These are phyloP conservation scores for Candida methanosorbosa DNA, from an alignment of 805 yeast genomes.

Conservation along the genomic window DNA sequence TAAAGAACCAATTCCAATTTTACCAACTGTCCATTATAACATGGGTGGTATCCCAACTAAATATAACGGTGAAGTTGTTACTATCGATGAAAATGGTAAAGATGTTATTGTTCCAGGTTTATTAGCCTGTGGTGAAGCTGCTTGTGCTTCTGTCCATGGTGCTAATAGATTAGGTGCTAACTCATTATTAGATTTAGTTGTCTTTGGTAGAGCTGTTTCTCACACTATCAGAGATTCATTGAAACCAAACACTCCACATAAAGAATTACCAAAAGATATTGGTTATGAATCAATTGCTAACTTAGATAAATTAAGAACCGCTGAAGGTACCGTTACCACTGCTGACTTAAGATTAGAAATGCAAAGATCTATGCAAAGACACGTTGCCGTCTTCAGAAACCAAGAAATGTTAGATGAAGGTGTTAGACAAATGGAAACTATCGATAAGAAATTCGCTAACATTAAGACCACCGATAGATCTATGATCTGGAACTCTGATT, in stretches of 20 bases:
- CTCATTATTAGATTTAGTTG: constrained; percentile 92
- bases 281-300: constrained; percentile 88
- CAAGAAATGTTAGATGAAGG: constrained; percentile 90
- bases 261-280: constrained; percentile 72
- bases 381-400: constrained; percentile 93
- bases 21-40: constrained; percentile 98
- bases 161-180: constrained; percentile 99
- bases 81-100: constrained; percentile 76
- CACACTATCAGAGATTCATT: constrained; percentile 80
- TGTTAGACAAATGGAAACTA: constrained; percentile 65
- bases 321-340: constrained; percentile 74
- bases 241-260: constrained; percentile 84
- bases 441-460: constrained; percentile 66
- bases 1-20: constrained; percentile 96
- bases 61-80: constrained; percentile 92
- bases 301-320: constrained; percentile 81
- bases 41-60: constrained; percentile 99
- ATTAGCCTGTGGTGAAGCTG: constrained; percentile 97
- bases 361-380: constrained; percentile 96
- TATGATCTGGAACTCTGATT: constrained; percentile 97
- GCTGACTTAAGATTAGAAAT: constrained; percentile 83
- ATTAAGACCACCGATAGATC: constrained; percentile 91
- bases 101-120: constrained; percentile 90
- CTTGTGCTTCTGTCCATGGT: constrained; percentile 98
- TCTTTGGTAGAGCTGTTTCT: constrained; percentile 97